phyloP scores from a whole-genome alignment of 2,329 filamentous ascomycete genomes.

The Teratosphaeria gauchensis region DNA sequence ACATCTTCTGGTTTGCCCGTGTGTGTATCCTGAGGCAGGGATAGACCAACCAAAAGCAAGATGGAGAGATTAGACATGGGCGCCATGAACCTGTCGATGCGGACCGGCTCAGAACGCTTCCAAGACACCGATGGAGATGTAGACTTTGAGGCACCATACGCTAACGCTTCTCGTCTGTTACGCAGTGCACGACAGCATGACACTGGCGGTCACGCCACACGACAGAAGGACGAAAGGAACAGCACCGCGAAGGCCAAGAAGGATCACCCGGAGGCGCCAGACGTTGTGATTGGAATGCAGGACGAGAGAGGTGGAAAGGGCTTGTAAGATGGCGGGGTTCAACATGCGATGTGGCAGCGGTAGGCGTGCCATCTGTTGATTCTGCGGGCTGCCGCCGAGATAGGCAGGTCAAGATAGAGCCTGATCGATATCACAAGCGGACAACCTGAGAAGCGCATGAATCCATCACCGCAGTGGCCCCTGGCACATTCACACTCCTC shows the following conservation, averaged over 20 bases:
- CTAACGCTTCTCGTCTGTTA: constrained; percentile 1
- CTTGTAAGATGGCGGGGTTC: not conserved
- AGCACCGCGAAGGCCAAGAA: constrained; percentile 34
- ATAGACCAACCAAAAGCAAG: not conserved
- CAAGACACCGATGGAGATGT: not conserved
- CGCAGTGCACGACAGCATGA: constrained; percentile 22
- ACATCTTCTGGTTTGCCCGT: not conserved
- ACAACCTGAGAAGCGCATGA: too few species aligned
- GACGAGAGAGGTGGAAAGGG: constrained; percentile 41
- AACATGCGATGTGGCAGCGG: not conserved
- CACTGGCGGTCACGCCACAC: constrained; percentile 32
- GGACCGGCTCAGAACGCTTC: not conserved
- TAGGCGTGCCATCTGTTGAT: too few species aligned
- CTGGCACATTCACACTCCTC: too few species aligned
- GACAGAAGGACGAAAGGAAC: constrained; percentile 28
- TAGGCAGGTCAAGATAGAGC: too few species aligned
- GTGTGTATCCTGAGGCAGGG: not conserved
- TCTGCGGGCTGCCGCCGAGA: too few species aligned
- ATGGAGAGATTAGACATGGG: not conserved
- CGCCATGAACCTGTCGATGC: constrained; percentile 2
- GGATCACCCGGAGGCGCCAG: constrained; percentile 39
- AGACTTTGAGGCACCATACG: constrained; percentile 3
- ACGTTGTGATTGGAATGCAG: constrained; percentile 39
- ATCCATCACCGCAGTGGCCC: too few species aligned
- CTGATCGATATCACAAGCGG: too few species aligned